phyloP scores from a whole-genome alignment of 805 yeast species.

The Helenozyma baotianmanensis region DNA sequence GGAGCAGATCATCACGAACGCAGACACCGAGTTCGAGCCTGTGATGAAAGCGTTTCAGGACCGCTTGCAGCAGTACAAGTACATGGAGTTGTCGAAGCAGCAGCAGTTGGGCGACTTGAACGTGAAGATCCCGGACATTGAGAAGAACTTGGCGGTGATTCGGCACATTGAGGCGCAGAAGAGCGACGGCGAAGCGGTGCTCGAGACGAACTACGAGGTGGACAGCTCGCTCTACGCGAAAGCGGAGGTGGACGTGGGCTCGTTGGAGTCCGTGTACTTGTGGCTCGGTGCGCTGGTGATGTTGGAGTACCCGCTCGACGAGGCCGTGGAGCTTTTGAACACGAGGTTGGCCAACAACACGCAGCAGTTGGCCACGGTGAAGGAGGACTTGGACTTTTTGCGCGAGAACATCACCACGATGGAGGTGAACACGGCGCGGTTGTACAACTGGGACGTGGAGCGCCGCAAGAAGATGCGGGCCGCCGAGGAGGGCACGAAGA shows the following conservation, averaged over 20 bases:
- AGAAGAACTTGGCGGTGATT: constrained; percentile 76
- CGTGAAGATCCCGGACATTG: constrained; percentile 85
- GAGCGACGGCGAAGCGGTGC: constrained; percentile 24
- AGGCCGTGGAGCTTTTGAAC: constrained; percentile 69
- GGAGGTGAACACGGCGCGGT: constrained; percentile 95
- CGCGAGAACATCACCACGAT: constrained; percentile 91
- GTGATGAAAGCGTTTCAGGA: constrained; percentile 77
- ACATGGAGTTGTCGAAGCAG: constrained; percentile 64
- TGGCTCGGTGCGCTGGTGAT: constrained; percentile 99
- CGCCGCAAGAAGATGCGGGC: constrained; percentile 50
- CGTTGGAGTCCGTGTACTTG: constrained; percentile 58
- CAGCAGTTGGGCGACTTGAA: constrained; percentile 50
- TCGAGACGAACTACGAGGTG: constrained; percentile 81
- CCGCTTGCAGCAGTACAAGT: constrained; percentile 83
- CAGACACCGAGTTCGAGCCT: constrained; percentile 60
- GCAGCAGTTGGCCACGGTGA: constrained; percentile 54
- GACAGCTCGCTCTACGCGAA: constrained; percentile 89
- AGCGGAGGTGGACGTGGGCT: constrained; percentile 63
- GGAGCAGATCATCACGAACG: constrained; percentile 63
- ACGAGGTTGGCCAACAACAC: constrained; percentile 61
- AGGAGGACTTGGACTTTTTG: constrained; percentile 79
- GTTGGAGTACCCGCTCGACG: constrained; percentile 89
- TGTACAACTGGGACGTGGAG: constrained; percentile 85
- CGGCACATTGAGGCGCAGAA: constrained; percentile 48
- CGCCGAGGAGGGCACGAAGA: constrained; percentile 32